Base-by-base conservation (phyloP, 371 early-diverging fungal genomes). In the Sporodiniella umbellata region DNA sequence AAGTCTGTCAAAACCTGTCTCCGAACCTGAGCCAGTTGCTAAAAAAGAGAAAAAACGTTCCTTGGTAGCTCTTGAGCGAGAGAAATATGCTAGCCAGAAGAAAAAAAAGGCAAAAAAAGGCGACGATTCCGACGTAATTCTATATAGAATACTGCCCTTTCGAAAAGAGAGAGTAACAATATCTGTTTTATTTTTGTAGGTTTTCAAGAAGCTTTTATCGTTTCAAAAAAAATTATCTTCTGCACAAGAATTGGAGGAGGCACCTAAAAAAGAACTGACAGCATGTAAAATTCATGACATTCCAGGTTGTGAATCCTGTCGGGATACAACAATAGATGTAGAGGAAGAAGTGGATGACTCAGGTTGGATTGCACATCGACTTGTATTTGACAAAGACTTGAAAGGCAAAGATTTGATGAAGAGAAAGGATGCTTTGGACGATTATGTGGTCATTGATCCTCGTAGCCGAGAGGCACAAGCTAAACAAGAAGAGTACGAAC, bases 361-460 rank as follows among this genome's bases (percentile, higher is more conserved):
- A 33, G 85, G 77, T 14, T 91, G 91, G 91, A 72, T 91, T 55
- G 63, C 74, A 4, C 90, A 91, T 59, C 69, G 73, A 25, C 70
- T 91, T 6, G 69, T 77, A 0, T 89, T 88, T 60, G 83, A 75
- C 44, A 85, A 82, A 51, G 87, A 88, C 53, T 64, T 72, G 33
- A 81, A 77, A 42, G 85, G 83, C 26, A 84, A 84, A 47, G 81
- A 84, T 49, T 40, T 81, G 14, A 72, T 80, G 55, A 74, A 81
- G 23, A 70, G 80, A 33, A 72, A 71, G 14, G 86, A 86, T 35
- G 73, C 74, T 4, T 75, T 84, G 1, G 83, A 90, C 53, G 89
- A 87, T 46, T 88, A 85, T 58, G 69, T 86, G 5, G 89, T 90
- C 11, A 85, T 89, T 61, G 91, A 90, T 54, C 89, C 91, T 8